Conservation (phyloP, 176 grass and related monocot species). For the Carex cristatella region DNA sequence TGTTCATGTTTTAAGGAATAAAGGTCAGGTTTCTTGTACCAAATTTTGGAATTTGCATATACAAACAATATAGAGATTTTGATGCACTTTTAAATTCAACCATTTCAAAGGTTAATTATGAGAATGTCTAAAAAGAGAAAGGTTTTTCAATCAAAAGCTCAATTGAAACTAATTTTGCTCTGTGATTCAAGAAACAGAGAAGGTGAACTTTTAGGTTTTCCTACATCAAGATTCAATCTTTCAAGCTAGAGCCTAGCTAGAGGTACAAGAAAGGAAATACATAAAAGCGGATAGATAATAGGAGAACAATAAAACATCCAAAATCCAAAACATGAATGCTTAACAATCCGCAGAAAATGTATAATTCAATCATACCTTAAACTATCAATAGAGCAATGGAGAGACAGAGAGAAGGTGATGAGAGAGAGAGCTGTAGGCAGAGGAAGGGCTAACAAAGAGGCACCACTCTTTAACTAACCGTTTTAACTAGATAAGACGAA, state of each 20-base stretch:
- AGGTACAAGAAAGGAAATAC: neutral
- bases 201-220: neutral
- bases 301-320: neutral
- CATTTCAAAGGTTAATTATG: neutral
- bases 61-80: no score
- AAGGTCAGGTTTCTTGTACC: neutral
- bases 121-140: neutral
- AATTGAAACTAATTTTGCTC: neutral
- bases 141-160: neutral
- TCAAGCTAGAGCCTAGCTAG: neutral
- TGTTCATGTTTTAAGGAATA: neutral
- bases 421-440: neutral
- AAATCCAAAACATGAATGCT: neutral
- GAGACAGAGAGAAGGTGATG: conserved; percentile 1
- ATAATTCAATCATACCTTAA: neutral
- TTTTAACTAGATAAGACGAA: neutral
- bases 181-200: neutral
- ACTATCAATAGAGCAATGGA: neutral
- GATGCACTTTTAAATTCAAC: neutral
- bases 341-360: conserved; percentile 13
- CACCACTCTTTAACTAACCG: neutral
- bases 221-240: neutral
- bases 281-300: neutral
- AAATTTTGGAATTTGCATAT: neutral
- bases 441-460: neutral